Evolutionary conservation across 1,284 basidiomycete species (phyloP), one percentile per base, ranked within the genome.

Genomic region (Sporisorium scitamineum): DNA sequence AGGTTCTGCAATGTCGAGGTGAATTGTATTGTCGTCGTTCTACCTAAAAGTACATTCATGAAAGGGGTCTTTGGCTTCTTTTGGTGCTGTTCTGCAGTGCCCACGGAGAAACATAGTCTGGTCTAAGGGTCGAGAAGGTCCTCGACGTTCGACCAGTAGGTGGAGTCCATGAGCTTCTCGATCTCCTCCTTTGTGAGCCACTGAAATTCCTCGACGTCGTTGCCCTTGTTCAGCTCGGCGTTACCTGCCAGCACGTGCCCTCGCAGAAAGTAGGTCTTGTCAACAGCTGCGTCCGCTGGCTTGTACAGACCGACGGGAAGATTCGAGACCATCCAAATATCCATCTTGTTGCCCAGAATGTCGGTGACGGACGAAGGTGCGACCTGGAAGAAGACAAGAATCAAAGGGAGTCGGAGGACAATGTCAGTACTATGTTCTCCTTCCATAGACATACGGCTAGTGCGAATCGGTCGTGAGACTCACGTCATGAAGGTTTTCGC

Each of bases 131-230:
- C 80, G 11, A 95, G 87, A 85, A 94, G 91, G 82, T 93, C 91
- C 86, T 91, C 91, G 76, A 94, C 88, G 63, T 89, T 89, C 52
- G 88, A 82, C 93, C 93, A 95, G 80, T 94, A 94, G 64, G 89
- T 86, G 69, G 86, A 82, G 22, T 60, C 29, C 47, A 82, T 55
- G 41, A 77, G 55, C 44, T 89, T 86, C 83, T 90, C 87, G 56
- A 95, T 91, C 88, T 95, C 94, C 84, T 94, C 90, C 86, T 94
- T 93, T 61, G 93, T 94, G 71, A 95, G 88, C 94, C 94, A 95
- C 22, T 92, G 93, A 87, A 93, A 94, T 79, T 93, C 92, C 54
- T 88, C 87, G 62, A 92, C 87, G 59, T 86, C 76, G 85, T 75
- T 41, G 85, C 74, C 37, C 45, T 64, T 50, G 5, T 26, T 27